These are phyloP conservation scores for Phytopythium cucurbitacearum DNA, from an alignment of 352 stramenopile genomes.

Conservation along the genomic window DNA sequence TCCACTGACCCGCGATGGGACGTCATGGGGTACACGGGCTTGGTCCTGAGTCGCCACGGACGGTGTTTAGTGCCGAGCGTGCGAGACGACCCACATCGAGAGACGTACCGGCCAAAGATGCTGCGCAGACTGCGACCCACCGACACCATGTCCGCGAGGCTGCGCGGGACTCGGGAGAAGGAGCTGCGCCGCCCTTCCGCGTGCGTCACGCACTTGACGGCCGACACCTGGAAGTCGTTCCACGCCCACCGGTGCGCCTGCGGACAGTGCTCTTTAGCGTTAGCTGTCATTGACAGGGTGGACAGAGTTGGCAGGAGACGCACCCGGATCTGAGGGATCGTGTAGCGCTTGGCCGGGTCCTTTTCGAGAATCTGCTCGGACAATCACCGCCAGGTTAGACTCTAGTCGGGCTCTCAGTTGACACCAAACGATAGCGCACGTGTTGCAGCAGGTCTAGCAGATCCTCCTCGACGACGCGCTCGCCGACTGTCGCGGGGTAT, in stretches of 20 bases:
- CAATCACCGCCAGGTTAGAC: neutral
- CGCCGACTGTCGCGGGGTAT: constrained; percentile 39
- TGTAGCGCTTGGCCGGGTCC: constrained; percentile 49
- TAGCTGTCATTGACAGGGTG: no score
- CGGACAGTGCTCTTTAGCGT: no score
- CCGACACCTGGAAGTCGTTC: constrained; percentile 65
- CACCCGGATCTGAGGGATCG: constrained; percentile 70
- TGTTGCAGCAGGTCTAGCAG: constrained; percentile 66
- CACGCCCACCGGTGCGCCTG: constrained; percentile 68
- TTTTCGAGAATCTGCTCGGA: constrained; percentile 70
- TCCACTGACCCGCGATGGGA: neutral
- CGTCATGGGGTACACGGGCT: constrained; percentile 21
- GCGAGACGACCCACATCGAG: neutral
- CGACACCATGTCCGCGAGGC: constrained; percentile 36
- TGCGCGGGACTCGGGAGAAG: constrained; percentile 28
- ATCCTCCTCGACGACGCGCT: constrained; percentile 42
- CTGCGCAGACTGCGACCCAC: constrained; percentile 56
- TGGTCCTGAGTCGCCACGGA: constrained; percentile 9
- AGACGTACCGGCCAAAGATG: constrained; percentile 43
- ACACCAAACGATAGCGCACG: constrained; percentile 15
- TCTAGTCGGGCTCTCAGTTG: neutral
- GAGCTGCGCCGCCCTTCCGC: constrained; percentile 35
- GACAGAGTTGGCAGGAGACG: constrained; percentile 1
- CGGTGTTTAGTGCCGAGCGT: neutral
- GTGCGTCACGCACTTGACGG: constrained; percentile 65